A percentile compares a stretch with the other conserved stretches of the same genome.
Evolutionary conservation across 192 early-diverging fungal species (phyloP).

Genomic region (Coemansia sp.): DNA sequence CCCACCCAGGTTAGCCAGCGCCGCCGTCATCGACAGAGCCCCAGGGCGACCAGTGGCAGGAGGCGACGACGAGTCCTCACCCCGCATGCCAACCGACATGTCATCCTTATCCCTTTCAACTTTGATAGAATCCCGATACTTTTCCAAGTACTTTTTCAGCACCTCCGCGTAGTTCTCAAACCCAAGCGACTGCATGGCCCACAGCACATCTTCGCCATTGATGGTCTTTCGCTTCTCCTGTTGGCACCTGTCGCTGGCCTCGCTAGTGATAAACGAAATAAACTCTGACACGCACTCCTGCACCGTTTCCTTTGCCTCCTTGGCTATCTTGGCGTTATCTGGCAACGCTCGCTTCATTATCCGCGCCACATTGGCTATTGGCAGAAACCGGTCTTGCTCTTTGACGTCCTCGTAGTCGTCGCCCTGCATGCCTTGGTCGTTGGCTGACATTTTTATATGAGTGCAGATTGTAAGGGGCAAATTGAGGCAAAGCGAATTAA

Average conservation of each 20-base stretch:
- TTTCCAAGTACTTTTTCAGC: slow-evolving; percentile 83
- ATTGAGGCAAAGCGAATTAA: not conserved
- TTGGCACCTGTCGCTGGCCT: slow-evolving; percentile 93
- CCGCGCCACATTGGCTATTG: slow-evolving; percentile 93
- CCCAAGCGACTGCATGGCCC: slow-evolving; percentile 96
- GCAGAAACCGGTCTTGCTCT: slow-evolving; percentile 94
- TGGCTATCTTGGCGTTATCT: slow-evolving; percentile 96
- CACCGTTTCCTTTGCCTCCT: slow-evolving; percentile 95
- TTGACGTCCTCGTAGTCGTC: slow-evolving; percentile 75
- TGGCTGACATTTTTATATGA: slow-evolving; percentile 28
- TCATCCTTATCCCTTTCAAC: slow-evolving; percentile 51
- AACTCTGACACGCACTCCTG: slow-evolving; percentile 99
- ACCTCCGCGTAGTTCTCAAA: slow-evolving; percentile 96
- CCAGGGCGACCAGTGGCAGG: slow-evolving; percentile 9
- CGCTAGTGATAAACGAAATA: slow-evolving; percentile 96
- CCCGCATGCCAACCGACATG: slow-evolving; percentile 9
- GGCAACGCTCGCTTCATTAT: slow-evolving; percentile 98
- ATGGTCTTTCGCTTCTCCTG: slow-evolving; percentile 97
- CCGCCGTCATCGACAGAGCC: slow-evolving; percentile 11
- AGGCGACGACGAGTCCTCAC: slow-evolving; percentile 23
- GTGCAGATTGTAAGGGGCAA: not conserved
- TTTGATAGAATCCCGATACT: slow-evolving; percentile 74
- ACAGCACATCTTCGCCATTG: slow-evolving; percentile 96
- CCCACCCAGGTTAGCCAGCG: slow-evolving; percentile 17
- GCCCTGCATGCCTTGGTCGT: slow-evolving; percentile 29